These are phyloP conservation scores for Suhomyces sp. DNA, from an alignment of 805 yeast genomes.

Conservation along the genomic window DNA sequence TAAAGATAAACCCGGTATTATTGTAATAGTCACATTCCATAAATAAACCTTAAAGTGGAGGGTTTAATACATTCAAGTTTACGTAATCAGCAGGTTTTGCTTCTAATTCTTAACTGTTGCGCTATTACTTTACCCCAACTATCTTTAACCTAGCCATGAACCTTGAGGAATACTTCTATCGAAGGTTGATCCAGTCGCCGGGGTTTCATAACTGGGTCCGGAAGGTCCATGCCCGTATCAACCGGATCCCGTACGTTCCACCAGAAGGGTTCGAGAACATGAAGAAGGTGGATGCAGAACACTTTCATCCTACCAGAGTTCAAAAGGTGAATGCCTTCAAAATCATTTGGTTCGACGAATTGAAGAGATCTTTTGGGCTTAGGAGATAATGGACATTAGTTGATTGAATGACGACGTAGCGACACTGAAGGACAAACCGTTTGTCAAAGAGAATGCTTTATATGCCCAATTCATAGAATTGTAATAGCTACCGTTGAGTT, in stretches of 20 bases:
- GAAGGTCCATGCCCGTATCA: conserved; percentile 59
- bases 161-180: conserved; percentile 49
- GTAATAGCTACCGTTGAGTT: too few species aligned
- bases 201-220: conserved; percentile 64
- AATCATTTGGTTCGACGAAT: conserved; percentile 58
- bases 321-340: conserved; percentile 65
- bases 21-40: too few species aligned
- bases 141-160: conserved; percentile 22
- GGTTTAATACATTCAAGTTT: too few species aligned
- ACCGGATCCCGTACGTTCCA: conserved; percentile 52
- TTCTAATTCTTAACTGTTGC: too few species aligned
- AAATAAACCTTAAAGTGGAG: too few species aligned
- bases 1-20: too few species aligned
- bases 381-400: conserved; percentile 19
- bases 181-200: conserved; percentile 52
- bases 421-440: too few species aligned
- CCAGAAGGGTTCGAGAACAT: conserved; percentile 12
- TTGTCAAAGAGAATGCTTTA: too few species aligned
- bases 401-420: too few species aligned
- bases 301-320: conserved; percentile 47
- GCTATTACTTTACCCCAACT: too few species aligned
- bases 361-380: conserved; percentile 54
- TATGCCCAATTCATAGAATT: too few species aligned
- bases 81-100: too few species aligned
- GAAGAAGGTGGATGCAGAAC: conserved; percentile 21